phyloP scores from a whole-genome alignment of 2,329 filamentous ascomycete genomes.

The Colletotrichum godetiae region DNA sequence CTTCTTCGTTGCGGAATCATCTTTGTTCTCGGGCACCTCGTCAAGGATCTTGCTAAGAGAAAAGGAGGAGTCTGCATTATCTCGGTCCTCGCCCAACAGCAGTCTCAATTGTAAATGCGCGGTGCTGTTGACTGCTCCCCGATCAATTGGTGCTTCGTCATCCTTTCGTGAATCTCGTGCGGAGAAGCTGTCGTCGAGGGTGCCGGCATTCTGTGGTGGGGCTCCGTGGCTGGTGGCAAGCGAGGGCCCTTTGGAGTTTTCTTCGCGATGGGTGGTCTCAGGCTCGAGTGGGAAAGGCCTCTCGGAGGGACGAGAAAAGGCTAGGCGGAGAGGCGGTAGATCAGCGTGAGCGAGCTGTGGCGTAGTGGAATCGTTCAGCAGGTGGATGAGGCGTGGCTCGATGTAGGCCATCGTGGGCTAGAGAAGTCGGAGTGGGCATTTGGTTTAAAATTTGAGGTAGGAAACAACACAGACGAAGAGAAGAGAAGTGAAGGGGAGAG shows the following conservation, averaged over 20 bases:
- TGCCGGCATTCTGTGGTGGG: constrained; percentile 15
- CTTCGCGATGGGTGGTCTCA: constrained; percentile 55
- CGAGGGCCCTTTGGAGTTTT: constrained; percentile 42
- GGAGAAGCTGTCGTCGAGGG: constrained; percentile 26
- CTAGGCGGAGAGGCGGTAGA: constrained; percentile 62
- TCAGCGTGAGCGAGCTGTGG: constrained; percentile 62
- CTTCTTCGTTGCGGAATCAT: constrained; percentile 65
- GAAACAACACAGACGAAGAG: constrained; percentile 27
- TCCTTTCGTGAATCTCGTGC: constrained; percentile 30
- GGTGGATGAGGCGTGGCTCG: constrained; percentile 74
- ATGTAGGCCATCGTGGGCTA: constrained; percentile 70
- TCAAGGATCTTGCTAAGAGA: constrained; percentile 60
- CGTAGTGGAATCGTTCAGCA: constrained; percentile 68
- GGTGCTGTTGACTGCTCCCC: constrained; percentile 11
- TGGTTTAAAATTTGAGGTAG: constrained; percentile 38
- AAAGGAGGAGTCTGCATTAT: constrained; percentile 52
- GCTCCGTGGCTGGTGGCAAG: constrained; percentile 36
- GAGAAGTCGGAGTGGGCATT: constrained; percentile 48
- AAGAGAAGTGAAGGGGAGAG: neutral
- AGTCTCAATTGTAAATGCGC: constrained; percentile 49
- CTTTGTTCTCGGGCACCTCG: constrained; percentile 54
- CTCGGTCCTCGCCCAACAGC: constrained; percentile 51
- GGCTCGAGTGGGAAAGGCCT: constrained; percentile 64
- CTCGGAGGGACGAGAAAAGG: constrained; percentile 56
- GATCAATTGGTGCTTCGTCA: constrained; percentile 10